phyloP scores from a whole-genome alignment of 768 basidiomycete genomes.

The Macrolepiota fuliginosa region DNA sequence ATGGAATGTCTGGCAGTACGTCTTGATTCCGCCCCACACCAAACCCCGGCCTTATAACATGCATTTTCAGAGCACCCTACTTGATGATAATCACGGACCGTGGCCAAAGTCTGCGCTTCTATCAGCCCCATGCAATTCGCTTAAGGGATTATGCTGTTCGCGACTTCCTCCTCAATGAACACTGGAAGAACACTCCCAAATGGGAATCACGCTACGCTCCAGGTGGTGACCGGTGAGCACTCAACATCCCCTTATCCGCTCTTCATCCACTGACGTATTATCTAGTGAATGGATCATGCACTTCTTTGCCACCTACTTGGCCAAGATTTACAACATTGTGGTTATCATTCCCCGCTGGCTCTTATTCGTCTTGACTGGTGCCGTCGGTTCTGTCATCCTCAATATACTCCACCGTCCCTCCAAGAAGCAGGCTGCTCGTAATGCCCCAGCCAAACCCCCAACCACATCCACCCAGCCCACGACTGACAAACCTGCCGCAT shows the following conservation, averaged over 20 bases:
- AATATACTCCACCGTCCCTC: slow-evolving; percentile 53
- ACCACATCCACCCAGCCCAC: neutral
- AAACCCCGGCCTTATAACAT: neutral
- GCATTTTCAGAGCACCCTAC: slow-evolving; percentile 61
- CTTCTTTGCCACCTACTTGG: slow-evolving; percentile 47
- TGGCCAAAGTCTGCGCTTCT: slow-evolving; percentile 81
- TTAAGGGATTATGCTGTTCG: slow-evolving; percentile 59
- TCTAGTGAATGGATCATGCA: slow-evolving; percentile 69
- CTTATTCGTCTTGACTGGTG: slow-evolving; percentile 64
- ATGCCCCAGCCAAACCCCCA: neutral
- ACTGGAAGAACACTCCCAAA: slow-evolving; percentile 57
- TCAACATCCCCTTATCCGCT: neutral
- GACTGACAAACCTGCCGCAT: neutral
- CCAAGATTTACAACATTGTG: slow-evolving; percentile 49
- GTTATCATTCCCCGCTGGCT: slow-evolving; percentile 69
- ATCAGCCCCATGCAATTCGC: slow-evolving; percentile 60
- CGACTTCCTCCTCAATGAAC: slow-evolving; percentile 62
- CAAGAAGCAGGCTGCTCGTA: slow-evolving; percentile 11
- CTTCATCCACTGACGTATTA: neutral
- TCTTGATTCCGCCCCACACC: slow-evolving; percentile 17
- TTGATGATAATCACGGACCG: slow-evolving; percentile 69
- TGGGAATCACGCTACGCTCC: slow-evolving; percentile 74
- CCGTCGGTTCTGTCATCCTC: slow-evolving; percentile 63
- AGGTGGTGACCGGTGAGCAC: slow-evolving; percentile 65
- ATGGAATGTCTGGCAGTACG: slow-evolving; percentile 84